A percentile compares a stretch with the other conserved stretches of the same genome.
Evolutionary conservation across 768 basidiomycete species (phyloP).

Genomic region (Kwoniella heveanensis): DNA sequence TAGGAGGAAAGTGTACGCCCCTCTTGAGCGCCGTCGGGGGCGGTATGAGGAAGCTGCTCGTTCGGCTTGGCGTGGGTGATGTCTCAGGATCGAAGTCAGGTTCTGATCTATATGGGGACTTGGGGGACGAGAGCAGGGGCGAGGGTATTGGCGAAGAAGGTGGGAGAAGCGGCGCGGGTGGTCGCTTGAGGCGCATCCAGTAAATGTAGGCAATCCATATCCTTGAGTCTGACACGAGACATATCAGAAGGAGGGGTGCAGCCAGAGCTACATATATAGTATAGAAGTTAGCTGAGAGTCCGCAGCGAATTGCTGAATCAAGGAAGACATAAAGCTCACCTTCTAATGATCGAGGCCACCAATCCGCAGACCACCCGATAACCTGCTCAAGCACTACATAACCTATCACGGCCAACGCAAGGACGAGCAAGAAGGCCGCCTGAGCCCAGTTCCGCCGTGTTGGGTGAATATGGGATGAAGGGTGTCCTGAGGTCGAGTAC

Average conservation of each 20-base stretch:
- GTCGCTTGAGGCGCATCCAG: conserved; percentile 4
- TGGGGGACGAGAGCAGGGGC: not conserved
- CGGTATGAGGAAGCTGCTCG: not conserved
- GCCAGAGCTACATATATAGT: not conserved
- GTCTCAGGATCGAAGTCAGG: not conserved
- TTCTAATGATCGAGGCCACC: not conserved
- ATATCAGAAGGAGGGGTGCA: not conserved
- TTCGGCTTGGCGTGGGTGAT: not conserved
- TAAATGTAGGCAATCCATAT: not conserved
- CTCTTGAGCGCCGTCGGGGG: not conserved
- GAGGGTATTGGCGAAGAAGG: not conserved
- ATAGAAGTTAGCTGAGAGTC: not conserved
- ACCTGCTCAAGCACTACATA: conserved; percentile 7
- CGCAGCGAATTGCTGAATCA: too few relatives aligned
- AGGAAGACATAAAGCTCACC: conserved; percentile 4
- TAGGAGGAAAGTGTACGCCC: conserved; percentile 9
- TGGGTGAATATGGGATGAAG: conserved; percentile 12
- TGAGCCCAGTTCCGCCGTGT: not conserved
- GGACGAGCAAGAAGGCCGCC: not conserved
- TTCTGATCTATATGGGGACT: not conserved
- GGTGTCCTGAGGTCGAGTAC: conserved; percentile 14
- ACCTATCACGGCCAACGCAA: not conserved
- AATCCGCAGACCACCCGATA: conserved; percentile 5
- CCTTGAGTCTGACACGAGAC: not conserved
- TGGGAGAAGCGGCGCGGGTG: conserved; percentile 1